Conservation (phyloP, 116 monocot species). For the Papilionanthe hybrid region DNA sequence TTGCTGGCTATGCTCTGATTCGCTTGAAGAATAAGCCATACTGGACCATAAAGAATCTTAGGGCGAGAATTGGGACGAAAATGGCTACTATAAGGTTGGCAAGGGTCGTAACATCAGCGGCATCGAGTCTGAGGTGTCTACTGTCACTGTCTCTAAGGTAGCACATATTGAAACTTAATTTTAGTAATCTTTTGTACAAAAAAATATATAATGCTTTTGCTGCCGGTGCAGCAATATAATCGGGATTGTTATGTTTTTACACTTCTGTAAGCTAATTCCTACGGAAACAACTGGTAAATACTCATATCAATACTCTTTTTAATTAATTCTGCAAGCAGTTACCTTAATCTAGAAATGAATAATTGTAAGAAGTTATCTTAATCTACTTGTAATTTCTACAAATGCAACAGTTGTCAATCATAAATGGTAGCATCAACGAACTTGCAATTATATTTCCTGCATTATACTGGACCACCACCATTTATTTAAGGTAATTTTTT, state of each 20-base stretch:
- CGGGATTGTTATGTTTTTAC: too few relatives aligned
- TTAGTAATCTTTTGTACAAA: too few relatives aligned
- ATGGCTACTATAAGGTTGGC: constrained; percentile 89
- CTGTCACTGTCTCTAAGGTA: constrained; percentile 46
- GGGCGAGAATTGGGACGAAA: constrained; percentile 76
- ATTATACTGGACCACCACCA: too few relatives aligned
- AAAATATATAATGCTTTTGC: too few relatives aligned
- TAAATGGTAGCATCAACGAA: too few relatives aligned
- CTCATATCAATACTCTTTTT: too few relatives aligned
- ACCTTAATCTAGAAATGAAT: neutral
- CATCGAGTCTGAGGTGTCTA: constrained; percentile 85
- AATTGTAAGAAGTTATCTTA: too few relatives aligned
- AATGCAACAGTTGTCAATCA: too few relatives aligned
- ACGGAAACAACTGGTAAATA: neutral
- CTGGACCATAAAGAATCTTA: constrained; percentile 97
- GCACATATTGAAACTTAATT: neutral
- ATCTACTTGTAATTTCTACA: too few relatives aligned
- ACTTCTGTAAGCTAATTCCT: neutral
- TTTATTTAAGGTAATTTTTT: too few relatives aligned
- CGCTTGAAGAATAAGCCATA: constrained; percentile 77
- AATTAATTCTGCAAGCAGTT: neutral
- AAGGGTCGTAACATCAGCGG: constrained; percentile 76
- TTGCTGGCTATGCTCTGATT: constrained; percentile 64
- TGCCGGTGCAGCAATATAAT: too few relatives aligned
- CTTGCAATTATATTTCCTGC: too few relatives aligned